Percentiles rank a stretch among this genome's conserved stretches.
phyloP scores from a whole-genome alignment of 108 stramenopile species.

The Cylindrotheca closterium region DNA sequence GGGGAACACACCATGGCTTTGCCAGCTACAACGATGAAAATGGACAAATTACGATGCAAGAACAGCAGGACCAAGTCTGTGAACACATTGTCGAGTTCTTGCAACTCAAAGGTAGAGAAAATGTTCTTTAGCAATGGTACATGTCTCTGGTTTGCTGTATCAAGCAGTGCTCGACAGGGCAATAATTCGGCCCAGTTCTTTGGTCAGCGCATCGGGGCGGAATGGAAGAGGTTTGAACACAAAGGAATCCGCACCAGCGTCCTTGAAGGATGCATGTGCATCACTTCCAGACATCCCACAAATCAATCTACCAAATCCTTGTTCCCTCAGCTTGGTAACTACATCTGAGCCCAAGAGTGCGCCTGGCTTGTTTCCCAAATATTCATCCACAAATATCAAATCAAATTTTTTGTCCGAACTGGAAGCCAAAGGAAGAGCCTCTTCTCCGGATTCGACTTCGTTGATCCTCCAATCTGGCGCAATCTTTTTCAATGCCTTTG shows the following conservation, averaged over 20 bases:
- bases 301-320: not conserved
- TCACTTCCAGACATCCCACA: slow-evolving; percentile 39
- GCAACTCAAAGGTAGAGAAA: too few species aligned
- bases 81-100: not conserved
- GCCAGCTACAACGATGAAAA: slow-evolving; percentile 17
- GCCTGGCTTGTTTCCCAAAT: slow-evolving; percentile 15
- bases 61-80: not conserved
- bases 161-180: not conserved
- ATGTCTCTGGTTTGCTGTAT: too few species aligned
- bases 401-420: slow-evolving; percentile 10
- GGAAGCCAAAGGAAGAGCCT: slow-evolving; percentile 33
- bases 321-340: not conserved
- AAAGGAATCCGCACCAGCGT: too few species aligned
- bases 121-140: too few species aligned
- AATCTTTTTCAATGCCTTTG: slow-evolving; percentile 30
- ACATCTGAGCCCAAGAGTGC: not conserved
- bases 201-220: slow-evolving; percentile 15
- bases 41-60: not conserved
- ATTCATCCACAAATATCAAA: slow-evolving; percentile 35
- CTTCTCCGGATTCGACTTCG: slow-evolving; percentile 49
- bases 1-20: slow-evolving; percentile 44
- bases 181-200: slow-evolving; percentile 18
- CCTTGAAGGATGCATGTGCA: slow-evolving; percentile 20
- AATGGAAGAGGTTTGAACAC: slow-evolving; percentile 37
- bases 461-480: slow-evolving; percentile 44